Evolutionary conservation across 1,284 basidiomycete species (phyloP).

Genomic region (Trametes versicolor): DNA sequence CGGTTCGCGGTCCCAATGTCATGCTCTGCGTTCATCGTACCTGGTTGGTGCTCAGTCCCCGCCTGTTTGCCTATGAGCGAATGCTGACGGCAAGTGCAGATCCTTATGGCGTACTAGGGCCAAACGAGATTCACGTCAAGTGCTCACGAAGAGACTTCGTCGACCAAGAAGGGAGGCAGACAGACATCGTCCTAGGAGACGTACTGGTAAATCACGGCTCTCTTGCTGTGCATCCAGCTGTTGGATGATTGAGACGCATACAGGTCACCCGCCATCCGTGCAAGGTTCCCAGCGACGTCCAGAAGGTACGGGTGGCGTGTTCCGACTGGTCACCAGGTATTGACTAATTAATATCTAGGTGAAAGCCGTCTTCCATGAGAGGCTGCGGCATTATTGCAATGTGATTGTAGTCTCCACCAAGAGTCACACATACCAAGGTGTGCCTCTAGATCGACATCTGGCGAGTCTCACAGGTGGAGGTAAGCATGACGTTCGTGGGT

Average conservation of each 20-base stretch:
- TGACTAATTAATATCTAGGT: conserved; percentile 42
- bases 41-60: conserved; percentile 43
- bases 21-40: conserved; percentile 52
- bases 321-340: not conserved
- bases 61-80: too few species aligned
- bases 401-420: conserved; percentile 54
- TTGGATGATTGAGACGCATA: not conserved
- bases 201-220: conserved; percentile 46
- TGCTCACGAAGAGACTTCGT: conserved; percentile 43
- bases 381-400: conserved; percentile 48
- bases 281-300: conserved; percentile 56
- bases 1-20: conserved; percentile 48
- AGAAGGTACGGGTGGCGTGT: conserved; percentile 46
- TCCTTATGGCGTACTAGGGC: conserved; percentile 47
- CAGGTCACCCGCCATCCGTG: conserved; percentile 57
- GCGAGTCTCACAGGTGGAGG: conserved; percentile 55
- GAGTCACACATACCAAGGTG: conserved; percentile 39
- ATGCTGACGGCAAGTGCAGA: conserved; percentile 40
- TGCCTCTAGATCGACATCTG: conserved; percentile 43
- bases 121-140: conserved; percentile 52
- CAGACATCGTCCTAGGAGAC: conserved; percentile 49
- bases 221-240: not conserved
- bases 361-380: conserved; percentile 47
- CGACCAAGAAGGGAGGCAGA: conserved; percentile 40
- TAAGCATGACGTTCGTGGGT: conserved; percentile 27